Percentiles rank a stretch among this genome's conserved stretches.
Evolutionary conservation across 1,284 basidiomycete genomes (phyloP).

Genomic region (Puccinia polysora): DNA sequence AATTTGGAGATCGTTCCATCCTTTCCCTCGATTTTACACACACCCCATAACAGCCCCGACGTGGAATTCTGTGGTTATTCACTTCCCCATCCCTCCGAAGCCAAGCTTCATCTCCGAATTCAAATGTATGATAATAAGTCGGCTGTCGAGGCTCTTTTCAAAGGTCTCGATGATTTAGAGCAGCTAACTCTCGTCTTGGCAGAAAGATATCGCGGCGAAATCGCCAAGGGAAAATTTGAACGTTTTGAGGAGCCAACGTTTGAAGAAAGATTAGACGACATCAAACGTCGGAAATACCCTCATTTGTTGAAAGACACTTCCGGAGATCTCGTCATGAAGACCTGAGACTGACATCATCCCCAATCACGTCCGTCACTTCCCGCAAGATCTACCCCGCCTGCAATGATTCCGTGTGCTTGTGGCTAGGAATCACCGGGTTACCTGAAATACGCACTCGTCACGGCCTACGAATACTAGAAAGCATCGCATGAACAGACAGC

Average conservation of each 20-base stretch:
- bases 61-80: slow-evolving; percentile 54
- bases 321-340: too few species aligned
- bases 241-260: slow-evolving; percentile 31
- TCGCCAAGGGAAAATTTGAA: slow-evolving; percentile 15
- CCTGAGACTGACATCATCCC: too few species aligned
- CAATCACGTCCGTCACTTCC: too few species aligned
- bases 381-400: too few species aligned
- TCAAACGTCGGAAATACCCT: slow-evolving; percentile 38
- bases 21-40: neutral
- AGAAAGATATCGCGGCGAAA: slow-evolving; percentile 20
- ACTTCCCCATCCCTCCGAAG: slow-evolving; percentile 53
- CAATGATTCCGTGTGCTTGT: too few species aligned
- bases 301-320: slow-evolving; percentile 9
- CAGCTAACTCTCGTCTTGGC: slow-evolving; percentile 9
- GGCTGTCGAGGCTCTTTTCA: slow-evolving; percentile 10
- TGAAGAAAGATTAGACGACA: slow-evolving; percentile 18
- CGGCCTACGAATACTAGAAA: too few species aligned
- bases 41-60: slow-evolving; percentile 47
- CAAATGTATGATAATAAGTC: slow-evolving; percentile 52
- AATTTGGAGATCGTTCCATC: neutral
- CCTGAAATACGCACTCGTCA: too few species aligned
- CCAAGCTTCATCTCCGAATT: slow-evolving; percentile 53
- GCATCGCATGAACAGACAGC: too few species aligned
- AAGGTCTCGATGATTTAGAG: slow-evolving; percentile 32
- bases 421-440: too few species aligned